A percentile compares a stretch with the other conserved stretches of the same genome.
Evolutionary conservation across 1,284 basidiomycete species (phyloP).

Genomic region (Fistulinella cinereoalba): DNA sequence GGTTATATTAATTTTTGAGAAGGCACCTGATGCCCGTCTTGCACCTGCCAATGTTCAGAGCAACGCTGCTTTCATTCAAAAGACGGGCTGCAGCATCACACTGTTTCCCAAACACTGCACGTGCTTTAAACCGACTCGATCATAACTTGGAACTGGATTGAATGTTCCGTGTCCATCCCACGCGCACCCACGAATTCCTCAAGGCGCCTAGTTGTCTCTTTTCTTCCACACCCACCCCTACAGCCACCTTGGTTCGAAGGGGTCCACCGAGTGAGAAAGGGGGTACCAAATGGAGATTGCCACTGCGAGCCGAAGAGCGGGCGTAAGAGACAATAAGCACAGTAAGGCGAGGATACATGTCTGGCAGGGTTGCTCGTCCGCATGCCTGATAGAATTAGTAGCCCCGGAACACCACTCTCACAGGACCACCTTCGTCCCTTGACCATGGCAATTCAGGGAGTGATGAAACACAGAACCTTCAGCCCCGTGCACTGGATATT

Average conservation of each 20-base stretch:
- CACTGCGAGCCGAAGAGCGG: slow-evolving; percentile 27
- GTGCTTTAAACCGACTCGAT: too few relatives aligned
- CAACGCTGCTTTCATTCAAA: too few relatives aligned
- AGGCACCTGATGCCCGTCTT: too few relatives aligned
- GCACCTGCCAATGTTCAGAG: too few relatives aligned
- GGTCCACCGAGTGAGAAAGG: slow-evolving; percentile 17
- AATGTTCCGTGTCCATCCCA: too few relatives aligned
- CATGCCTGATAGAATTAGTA: slow-evolving; percentile 6
- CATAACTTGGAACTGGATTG: too few relatives aligned
- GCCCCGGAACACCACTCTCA: background rate
- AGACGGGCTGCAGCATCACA: too few relatives aligned
- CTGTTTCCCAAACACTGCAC: too few relatives aligned
- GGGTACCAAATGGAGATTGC: slow-evolving; percentile 24
- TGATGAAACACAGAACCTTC: background rate
- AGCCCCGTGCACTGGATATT: background rate
- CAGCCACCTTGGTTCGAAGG: slow-evolving; percentile 46
- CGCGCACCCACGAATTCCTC: background rate
- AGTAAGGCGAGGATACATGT: background rate
- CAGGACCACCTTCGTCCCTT: background rate
- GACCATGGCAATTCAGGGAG: slow-evolving; percentile 3
- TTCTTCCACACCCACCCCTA: background rate
- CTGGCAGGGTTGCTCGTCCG: slow-evolving; percentile 1
- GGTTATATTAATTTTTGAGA: too few relatives aligned
- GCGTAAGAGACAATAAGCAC: slow-evolving; percentile 55
- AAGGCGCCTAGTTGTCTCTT: too few relatives aligned